Evolutionary conservation across 1,284 basidiomycete species (phyloP).

Genomic region (Jaminaea rosea): DNA sequence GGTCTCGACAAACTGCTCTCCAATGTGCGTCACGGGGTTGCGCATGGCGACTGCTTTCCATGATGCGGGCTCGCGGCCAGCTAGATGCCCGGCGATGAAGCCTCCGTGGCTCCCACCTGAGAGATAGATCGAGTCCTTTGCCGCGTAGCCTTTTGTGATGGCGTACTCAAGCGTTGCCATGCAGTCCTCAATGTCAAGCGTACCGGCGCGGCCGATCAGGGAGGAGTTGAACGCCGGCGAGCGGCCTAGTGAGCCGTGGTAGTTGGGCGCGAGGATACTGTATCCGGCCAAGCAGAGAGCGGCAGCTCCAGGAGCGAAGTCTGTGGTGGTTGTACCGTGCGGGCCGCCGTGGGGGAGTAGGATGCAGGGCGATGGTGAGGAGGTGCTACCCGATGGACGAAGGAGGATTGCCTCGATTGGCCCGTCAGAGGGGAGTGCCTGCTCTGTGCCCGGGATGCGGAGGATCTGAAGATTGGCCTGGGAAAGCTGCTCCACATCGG

Average conservation of each 20-base stretch:
- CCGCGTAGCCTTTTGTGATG: constrained; percentile 52
- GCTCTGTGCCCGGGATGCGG: no score
- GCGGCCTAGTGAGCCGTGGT: constrained; percentile 60
- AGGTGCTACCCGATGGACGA: background rate
- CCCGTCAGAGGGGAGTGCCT: background rate
- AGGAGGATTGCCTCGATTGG: background rate
- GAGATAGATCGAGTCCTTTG: constrained; percentile 54
- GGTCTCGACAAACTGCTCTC: constrained; percentile 53
- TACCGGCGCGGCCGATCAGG: constrained; percentile 57
- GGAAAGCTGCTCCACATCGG: background rate
- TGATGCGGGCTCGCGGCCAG: constrained; percentile 55
- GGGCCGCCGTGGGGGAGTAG: constrained; percentile 63
- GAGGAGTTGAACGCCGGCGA: constrained; percentile 49
- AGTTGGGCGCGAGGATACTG: constrained; percentile 58
- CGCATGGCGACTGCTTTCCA: constrained; percentile 59
- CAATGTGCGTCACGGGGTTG: constrained; percentile 61
- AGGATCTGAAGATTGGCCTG: background rate
- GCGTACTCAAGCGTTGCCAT: constrained; percentile 55
- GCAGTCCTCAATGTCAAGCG: constrained; percentile 61
- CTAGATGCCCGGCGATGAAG: constrained; percentile 59
- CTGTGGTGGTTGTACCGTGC: constrained; percentile 53
- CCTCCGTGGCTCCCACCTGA: constrained; percentile 67
- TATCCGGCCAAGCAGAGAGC: constrained; percentile 9
- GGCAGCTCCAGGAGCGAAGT: constrained; percentile 7
- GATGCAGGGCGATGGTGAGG: constrained; percentile 49